Evolutionary conservation across 2,329 filamentous ascomycete genomes (phyloP), one percentile per base, ranked within the genome.

Genomic region (Ceratocystis albifundus): DNA sequence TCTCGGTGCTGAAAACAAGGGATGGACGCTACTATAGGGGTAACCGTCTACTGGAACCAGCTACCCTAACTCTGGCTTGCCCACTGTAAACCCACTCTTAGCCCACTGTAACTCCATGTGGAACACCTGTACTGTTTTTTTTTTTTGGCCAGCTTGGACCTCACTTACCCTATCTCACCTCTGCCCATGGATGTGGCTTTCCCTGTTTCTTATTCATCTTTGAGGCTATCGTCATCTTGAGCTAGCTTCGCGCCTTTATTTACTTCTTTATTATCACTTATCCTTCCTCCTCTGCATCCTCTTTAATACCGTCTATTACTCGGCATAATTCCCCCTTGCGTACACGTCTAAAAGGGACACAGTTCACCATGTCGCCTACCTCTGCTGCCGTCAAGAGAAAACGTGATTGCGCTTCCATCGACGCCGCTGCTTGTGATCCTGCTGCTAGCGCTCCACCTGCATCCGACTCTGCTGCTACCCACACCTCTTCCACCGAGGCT

Each of bases 301-400:
- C 46, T 36, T 46, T 44, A 22, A 46, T 45, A 8, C 45, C 48
- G 17, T 32, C 28, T 48, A n/a, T 30, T 8, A 20, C 53, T 46
- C n/a, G n/a, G 46, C 53, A 45, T 12, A 28, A 22, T 45, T 12
- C 61, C n/a, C n/a, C 55, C 2, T 41, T 28, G 4, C 10, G 12
- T n/a, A 32, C n/a, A 17, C 44, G 28, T 41, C 48, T 12, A 28
- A 10, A 15, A 61, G n/a, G 17, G 12, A 6, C 30, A 32, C 15
- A 25, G 25, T 7, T 57, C 72, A 75, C 69, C 69, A 88, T 88
- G 85, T 82, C 85, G 32, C 76, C 80, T 25, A 77, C 80, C 67
- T 77, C 80, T 69, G 36, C 55, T 59, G 78, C 77, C 70, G 82
- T 81, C 71, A 96, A 96, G 81, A 88, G 92, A 77, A 96, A 96